Evolutionary conservation across 2,329 filamentous ascomycete species (phyloP).

Genomic region (Penicillium sclerotigenum): DNA sequence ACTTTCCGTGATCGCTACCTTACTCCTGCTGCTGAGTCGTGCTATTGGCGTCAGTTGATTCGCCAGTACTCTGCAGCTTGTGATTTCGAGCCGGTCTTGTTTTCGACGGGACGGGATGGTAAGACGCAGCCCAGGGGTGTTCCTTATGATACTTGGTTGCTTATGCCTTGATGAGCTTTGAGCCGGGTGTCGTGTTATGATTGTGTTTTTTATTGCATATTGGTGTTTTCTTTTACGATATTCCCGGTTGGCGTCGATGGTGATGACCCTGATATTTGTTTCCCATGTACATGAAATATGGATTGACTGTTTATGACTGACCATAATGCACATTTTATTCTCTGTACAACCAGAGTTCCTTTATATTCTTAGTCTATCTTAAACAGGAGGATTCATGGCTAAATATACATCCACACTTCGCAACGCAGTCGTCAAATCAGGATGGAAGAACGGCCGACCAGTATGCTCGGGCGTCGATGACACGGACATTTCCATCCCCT

Average conservation of each 20-base stretch:
- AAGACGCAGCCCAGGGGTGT: conserved; percentile 33
- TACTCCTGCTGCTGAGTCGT: conserved; percentile 54
- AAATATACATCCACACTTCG: conserved; percentile 58
- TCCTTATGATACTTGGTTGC: conserved; percentile 43
- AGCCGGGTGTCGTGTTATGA: background rate
- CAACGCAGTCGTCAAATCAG: conserved; percentile 80
- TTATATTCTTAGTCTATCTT: background rate
- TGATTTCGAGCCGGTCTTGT: conserved; percentile 42
- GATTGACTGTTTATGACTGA: background rate
- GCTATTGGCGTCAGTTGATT: conserved; percentile 54
- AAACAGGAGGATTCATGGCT: background rate
- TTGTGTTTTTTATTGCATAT: background rate
- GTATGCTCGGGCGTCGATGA: conserved; percentile 49
- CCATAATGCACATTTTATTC: background rate
- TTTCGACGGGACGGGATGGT: conserved; percentile 28
- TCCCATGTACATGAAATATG: background rate
- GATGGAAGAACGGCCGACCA: conserved; percentile 82
- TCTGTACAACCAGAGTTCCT: background rate
- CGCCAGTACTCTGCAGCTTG: conserved; percentile 37
- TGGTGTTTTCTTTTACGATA: background rate
- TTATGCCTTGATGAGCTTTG: conserved; percentile 19
- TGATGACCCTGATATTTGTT: background rate
- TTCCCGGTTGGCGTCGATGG: background rate
- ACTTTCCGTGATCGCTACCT: conserved; percentile 54
- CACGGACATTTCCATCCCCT: background rate